Base-by-base conservation (phyloP, 495 filamentous ascomycete species). In the Talaromyces liani region DNA sequence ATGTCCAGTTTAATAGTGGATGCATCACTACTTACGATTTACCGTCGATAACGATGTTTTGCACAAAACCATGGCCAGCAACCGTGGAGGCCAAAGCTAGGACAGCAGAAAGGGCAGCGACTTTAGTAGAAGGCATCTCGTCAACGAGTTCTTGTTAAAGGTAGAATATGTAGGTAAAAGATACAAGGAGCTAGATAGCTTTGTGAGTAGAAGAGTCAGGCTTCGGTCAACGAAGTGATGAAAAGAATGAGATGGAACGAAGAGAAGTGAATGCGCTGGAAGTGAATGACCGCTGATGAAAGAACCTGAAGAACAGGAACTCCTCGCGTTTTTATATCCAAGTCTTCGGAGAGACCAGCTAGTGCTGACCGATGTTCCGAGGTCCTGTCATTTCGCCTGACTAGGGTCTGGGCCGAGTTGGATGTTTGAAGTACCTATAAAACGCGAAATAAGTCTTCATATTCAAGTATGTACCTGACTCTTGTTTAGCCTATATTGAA, bases 21-120 rank as follows among this genome's bases (percentile, higher is more conserved):
- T 14, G 29, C 8, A 33, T 34, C 24, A 4, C 34, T 20, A 56
- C 64, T 39, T 79, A 83, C 65, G 79, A 82, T 33, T 75, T 74
- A 33, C 84, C 86, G 66, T 86, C 84, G 63, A 83, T 79, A 33
- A 87, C 76, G 67, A 86, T 78, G 64, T 85, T 81, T 36, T 75
- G 74, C 33, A 88, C 85, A 61, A 80, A 83, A 31, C 87, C 87
- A 73, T 89, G 87, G 63, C 82, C 85, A 60, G 79, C 78, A 55
- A 86, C 84, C 58, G 81, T 67, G 47, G 82, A 72, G 58, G 80
- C 76, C 65, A 79, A 77, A 58, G 79, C 78, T 33, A 62, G 27
- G 8, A 34, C 41, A 9, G 25, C 47, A 24, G 45, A 27, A 0
- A 62, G 45, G 7, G 60, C 27, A 53, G 60, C 60, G 18, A 62